Conservation (phyloP, 495 filamentous ascomycete species). For the Aeminium ludgeri region DNA sequence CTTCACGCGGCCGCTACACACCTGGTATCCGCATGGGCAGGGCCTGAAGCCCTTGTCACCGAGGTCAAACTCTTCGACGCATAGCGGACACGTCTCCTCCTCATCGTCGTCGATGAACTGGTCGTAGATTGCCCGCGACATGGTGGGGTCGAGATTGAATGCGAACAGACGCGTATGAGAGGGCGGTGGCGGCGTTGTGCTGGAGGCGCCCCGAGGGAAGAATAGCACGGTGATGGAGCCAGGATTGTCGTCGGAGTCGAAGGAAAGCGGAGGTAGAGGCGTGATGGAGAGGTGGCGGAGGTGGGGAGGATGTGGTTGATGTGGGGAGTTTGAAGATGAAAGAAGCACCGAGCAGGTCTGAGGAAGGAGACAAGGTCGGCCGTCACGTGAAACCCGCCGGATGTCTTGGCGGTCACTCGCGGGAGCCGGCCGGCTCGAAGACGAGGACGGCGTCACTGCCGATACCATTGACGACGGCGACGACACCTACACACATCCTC, state of each 20-base stretch:
- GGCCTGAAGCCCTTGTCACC: conserved; percentile 94
- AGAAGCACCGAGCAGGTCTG: too few species aligned
- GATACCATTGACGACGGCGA: background rate
- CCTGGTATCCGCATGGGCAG: conserved; percentile 96
- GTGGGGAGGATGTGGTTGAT: background rate
- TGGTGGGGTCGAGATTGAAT: conserved; percentile 8
- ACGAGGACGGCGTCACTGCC: background rate
- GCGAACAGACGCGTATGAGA: conserved; percentile 1
- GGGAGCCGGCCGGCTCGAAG: background rate
- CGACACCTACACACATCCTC: background rate
- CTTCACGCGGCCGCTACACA: conserved; percentile 27
- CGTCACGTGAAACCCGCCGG: background rate
- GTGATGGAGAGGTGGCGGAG: background rate
- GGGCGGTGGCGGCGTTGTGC: background rate
- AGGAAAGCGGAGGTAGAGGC: background rate
- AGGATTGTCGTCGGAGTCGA: conserved; percentile 2
- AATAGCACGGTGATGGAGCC: conserved; percentile 1
- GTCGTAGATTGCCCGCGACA: conserved; percentile 68
- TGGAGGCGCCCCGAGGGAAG: conserved; percentile 1
- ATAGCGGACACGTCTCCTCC: conserved; percentile 63
- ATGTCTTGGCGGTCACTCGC: background rate
- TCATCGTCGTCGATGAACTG: conserved; percentile 96
- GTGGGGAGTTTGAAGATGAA: background rate
- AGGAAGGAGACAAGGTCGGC: too few species aligned
- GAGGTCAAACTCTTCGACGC: conserved; percentile 96